Conservation (phyloP, 768 basidiomycete genomes). For the Albatrellus ellisii region DNA sequence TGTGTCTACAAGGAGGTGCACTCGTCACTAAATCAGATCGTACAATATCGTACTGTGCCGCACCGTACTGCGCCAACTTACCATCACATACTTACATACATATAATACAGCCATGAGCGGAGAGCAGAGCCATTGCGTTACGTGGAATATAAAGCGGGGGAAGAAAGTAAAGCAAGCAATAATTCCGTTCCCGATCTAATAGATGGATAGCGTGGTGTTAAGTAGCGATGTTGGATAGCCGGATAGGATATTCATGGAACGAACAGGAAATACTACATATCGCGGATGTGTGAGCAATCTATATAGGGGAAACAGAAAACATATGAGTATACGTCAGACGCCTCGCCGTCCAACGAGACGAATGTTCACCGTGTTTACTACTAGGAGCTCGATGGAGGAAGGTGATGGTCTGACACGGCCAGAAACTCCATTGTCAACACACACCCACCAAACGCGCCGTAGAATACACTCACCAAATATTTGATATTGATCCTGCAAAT, state of each 20-base stretch:
- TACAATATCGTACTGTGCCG: no score
- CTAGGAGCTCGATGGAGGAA: background rate
- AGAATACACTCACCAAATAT: slow-evolving; percentile 9
- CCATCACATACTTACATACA: no score
- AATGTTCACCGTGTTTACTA: background rate
- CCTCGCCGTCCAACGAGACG: background rate
- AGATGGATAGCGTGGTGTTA: no score
- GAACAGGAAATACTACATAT: background rate
- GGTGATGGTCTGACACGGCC: background rate
- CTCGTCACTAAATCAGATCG: no score
- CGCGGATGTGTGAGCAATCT: background rate
- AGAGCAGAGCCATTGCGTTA: no score
- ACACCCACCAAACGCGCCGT: background rate
- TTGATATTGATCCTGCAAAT: slow-evolving; percentile 11
- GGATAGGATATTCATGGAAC: background rate
- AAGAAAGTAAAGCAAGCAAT: no score
- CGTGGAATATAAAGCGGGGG: no score
- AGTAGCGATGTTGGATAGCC: background rate
- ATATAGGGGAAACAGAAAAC: background rate
- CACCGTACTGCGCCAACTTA: no score
- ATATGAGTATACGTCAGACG: background rate
- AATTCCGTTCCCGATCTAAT: no score
- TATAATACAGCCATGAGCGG: no score
- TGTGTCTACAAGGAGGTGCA: no score
- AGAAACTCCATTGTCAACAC: background rate